phyloP scores from a whole-genome alignment of 495 filamentous ascomycete genomes.

The Penicillium argentinense region DNA sequence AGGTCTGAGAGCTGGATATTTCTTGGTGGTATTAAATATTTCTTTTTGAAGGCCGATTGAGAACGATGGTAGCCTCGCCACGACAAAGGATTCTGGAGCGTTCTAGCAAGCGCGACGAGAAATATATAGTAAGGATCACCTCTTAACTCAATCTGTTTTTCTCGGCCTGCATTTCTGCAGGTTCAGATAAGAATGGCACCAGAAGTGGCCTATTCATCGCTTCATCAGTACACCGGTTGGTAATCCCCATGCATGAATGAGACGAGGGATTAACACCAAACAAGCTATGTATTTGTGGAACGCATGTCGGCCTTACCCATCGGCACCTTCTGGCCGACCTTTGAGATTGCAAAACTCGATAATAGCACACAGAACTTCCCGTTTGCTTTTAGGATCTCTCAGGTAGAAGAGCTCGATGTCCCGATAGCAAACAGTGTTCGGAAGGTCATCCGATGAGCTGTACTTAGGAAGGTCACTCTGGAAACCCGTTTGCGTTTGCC shows the following conservation, averaged over 20 bases:
- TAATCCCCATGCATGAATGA: constrained; percentile 34
- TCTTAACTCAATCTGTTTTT: too few relatives aligned
- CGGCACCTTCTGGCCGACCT: constrained; percentile 24
- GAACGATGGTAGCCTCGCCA: too few relatives aligned
- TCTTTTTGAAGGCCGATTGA: too few relatives aligned
- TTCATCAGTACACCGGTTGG: constrained; percentile 31
- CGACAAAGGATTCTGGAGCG: too few relatives aligned
- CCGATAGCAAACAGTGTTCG: constrained; percentile 26
- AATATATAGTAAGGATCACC: too few relatives aligned
- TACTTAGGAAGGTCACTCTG: constrained; percentile 30
- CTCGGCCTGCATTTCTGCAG: too few relatives aligned
- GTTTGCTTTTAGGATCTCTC: constrained; percentile 22
- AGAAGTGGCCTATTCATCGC: too few relatives aligned
- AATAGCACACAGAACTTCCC: constrained; percentile 27
- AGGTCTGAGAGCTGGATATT: too few relatives aligned
- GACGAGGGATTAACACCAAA: constrained; percentile 9
- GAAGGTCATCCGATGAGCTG: constrained; percentile 22
- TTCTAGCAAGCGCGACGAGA: too few relatives aligned
- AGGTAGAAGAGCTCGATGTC: constrained; percentile 34
- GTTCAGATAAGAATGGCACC: too few relatives aligned
- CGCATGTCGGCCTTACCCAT: constrained; percentile 21
- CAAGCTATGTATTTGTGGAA: background rate
- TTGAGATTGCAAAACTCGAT: constrained; percentile 33
- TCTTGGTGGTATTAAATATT: too few relatives aligned
- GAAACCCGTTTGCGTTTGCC: constrained; percentile 23